These are phyloP conservation scores for Cladosporium sp. DNA, from an alignment of 2,329 filamentous ascomycete species.

Conservation along the genomic window DNA sequence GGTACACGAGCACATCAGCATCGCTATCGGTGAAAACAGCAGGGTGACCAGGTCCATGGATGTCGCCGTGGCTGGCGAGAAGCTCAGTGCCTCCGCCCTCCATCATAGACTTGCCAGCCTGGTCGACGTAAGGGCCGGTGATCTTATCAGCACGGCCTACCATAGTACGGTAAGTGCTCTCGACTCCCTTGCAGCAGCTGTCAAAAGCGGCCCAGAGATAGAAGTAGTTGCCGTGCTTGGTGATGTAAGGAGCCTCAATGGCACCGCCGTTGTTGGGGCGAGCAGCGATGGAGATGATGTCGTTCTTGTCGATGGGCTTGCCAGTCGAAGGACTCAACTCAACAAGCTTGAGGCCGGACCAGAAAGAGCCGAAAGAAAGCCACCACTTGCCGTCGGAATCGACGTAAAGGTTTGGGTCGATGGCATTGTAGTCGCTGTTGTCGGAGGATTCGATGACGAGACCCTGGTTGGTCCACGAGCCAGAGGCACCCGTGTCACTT, in stretches of 20 bases:
- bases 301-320: slow-evolving; percentile 10
- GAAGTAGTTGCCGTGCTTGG: slow-evolving; percentile 14
- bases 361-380: slow-evolving; percentile 65
- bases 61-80: slow-evolving; percentile 53
- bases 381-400: slow-evolving; percentile 41
- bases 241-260: slow-evolving; percentile 11
- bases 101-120: slow-evolving; percentile 23
- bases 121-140: slow-evolving; percentile 9
- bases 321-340: slow-evolving; percentile 8
- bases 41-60: slow-evolving; percentile 64
- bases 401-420: slow-evolving; percentile 48
- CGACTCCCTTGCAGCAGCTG: slow-evolving; percentile 10
- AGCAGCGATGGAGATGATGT: slow-evolving; percentile 11
- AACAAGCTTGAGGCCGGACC: slow-evolving; percentile 38
- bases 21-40: slow-evolving; percentile 49
- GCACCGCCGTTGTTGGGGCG: slow-evolving; percentile 11
- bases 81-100: slow-evolving; percentile 57
- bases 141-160: slow-evolving; percentile 4
- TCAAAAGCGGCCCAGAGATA: slow-evolving; percentile 13
- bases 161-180: slow-evolving; percentile 13
- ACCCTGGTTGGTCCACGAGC: slow-evolving; percentile 59
- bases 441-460: slow-evolving; percentile 45
- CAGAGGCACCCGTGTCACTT: slow-evolving; percentile 45
- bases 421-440: slow-evolving; percentile 42
- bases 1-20: slow-evolving; percentile 12